Conservation (phyloP, 129 eudicot species). For the Flaveria sonorensis region DNA sequence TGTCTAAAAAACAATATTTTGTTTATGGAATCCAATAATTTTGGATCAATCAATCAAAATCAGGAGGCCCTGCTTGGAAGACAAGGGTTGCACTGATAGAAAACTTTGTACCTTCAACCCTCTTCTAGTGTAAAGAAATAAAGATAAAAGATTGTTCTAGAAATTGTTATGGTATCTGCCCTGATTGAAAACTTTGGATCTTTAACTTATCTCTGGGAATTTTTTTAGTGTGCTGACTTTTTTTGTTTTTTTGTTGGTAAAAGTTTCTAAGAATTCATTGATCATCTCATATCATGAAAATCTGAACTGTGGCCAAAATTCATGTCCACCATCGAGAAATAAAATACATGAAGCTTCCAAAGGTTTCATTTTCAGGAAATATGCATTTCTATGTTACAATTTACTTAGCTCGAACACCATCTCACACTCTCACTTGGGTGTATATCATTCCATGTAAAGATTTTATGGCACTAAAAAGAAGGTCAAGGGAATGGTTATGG, state of each 20-base stretch:
- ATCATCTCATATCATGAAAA: constrained; percentile 10
- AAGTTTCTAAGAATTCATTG: not conserved
- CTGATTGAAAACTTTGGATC: not conserved
- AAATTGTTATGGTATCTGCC: not conserved
- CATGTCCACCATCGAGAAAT: too few species aligned
- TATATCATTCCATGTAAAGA: constrained; percentile 1
- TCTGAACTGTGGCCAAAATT: too few species aligned
- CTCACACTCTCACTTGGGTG: constrained; percentile 7
- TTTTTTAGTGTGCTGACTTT: not conserved
- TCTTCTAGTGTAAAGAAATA: too few species aligned
- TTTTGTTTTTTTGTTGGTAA: not conserved
- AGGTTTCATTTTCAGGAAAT: constrained; percentile 9
- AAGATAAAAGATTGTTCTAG: not conserved
- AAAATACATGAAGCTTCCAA: not conserved
- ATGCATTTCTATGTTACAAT: not conserved
- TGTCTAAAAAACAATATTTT: not conserved
- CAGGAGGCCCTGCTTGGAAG: not conserved
- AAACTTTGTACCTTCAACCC: too few species aligned
- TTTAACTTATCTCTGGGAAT: constrained; percentile 1
- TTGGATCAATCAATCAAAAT: constrained; percentile 10
- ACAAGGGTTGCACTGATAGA: too few species aligned
- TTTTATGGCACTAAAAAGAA: constrained; percentile 9
- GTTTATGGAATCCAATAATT: constrained; percentile 15
- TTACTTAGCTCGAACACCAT: not conserved
- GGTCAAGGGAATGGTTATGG: constrained; percentile 4